A percentile compares a stretch with the other conserved stretches of the same genome.
Conservation (phyloP, 768 basidiomycete genomes). For the Kwoniella pini region DNA sequence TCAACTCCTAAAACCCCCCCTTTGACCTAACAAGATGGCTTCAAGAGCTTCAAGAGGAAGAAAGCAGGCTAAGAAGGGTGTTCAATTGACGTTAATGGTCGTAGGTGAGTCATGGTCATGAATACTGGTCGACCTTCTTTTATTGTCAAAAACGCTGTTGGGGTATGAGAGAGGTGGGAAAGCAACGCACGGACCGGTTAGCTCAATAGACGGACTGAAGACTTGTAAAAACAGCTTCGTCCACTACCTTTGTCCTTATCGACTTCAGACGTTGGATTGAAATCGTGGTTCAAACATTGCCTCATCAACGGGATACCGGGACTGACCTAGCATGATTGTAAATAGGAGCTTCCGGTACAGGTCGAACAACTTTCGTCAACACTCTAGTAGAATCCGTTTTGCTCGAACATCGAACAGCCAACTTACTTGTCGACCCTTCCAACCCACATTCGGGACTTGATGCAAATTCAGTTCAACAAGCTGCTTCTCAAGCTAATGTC, state of each 20-base stretch:
- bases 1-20: too few species aligned
- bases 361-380: constrained; percentile 98
- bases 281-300: too few species aligned
- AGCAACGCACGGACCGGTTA: constrained; percentile 3
- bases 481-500: constrained; percentile 83
- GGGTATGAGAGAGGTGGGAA: too few species aligned
- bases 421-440: constrained; percentile 34
- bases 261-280: too few species aligned
- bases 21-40: constrained; percentile 29
- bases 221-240: too few species aligned
- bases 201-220: background rate
- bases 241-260: background rate
- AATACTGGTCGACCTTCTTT: background rate
- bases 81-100: constrained; percentile 97
- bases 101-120: constrained; percentile 69
- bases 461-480: constrained; percentile 60
- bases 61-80: constrained; percentile 93
- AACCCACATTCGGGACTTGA: constrained; percentile 54
- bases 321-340: constrained; percentile 2
- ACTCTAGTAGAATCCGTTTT: constrained; percentile 97
- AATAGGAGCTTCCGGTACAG: constrained; percentile 92
- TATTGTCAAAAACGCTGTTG: too few species aligned
- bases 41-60: constrained; percentile 50
- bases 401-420: constrained; percentile 68
- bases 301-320: too few species aligned